Evolutionary conservation across 2,329 filamentous ascomycete genomes (phyloP).

Genomic region (Trichoderma oligosporum): DNA sequence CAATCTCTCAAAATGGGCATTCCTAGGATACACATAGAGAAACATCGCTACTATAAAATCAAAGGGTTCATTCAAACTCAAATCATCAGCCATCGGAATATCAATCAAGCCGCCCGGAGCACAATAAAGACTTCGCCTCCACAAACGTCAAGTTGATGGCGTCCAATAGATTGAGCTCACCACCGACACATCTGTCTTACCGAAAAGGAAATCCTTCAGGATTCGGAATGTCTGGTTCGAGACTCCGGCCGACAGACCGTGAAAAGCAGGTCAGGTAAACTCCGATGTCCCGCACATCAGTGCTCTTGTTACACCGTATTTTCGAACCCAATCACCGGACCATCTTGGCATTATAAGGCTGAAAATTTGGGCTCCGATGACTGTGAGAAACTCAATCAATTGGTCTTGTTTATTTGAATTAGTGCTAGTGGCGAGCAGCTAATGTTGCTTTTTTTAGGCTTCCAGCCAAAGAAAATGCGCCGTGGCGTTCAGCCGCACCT

Average conservation of each 20-base stretch:
- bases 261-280: neutral
- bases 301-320: constrained; percentile 6
- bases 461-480: neutral
- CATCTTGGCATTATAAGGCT: constrained; percentile 9
- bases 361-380: neutral
- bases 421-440: neutral
- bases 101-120: neutral
- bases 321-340: constrained; percentile 1
- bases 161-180: constrained; percentile 3
- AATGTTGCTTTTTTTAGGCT: constrained; percentile 17
- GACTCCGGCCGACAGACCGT: constrained; percentile 8
- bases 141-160: constrained; percentile 8
- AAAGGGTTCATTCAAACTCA: constrained; percentile 2
- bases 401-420: neutral
- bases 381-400: neutral
- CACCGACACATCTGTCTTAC: constrained; percentile 2
- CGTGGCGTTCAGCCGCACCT: constrained; percentile 14
- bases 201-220: constrained; percentile 7
- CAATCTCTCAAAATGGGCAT: neutral
- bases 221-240: neutral
- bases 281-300: neutral
- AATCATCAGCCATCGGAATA: neutral
- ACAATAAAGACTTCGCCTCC: constrained; percentile 12
- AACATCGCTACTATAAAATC: neutral
- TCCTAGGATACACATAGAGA: neutral